Evolutionary conservation across 192 early-diverging fungal genomes (phyloP).

Genomic region (Backusella australiensis): DNA sequence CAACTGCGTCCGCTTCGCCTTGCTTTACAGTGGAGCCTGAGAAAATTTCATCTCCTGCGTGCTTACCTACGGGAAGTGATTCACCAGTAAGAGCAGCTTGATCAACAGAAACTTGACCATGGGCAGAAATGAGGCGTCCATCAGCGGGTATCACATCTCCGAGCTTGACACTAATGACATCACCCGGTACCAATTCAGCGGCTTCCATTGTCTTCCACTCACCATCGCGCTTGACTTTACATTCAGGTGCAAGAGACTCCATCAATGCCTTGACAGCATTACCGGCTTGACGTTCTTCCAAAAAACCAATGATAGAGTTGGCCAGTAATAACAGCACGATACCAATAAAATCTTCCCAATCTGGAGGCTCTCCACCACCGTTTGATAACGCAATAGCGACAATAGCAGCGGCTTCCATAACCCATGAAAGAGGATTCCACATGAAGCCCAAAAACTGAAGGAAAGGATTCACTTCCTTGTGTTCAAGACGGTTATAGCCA

Average conservation of each 20-base stretch:
- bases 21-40: conserved; percentile 81
- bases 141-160: conserved; percentile 92
- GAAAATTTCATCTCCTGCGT: conserved; percentile 69
- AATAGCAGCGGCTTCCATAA: conserved; percentile 87
- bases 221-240: conserved; percentile 85
- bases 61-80: conserved; percentile 68
- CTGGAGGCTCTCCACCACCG: conserved; percentile 62
- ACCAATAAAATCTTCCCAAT: conserved; percentile 88
- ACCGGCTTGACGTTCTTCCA: conserved; percentile 89
- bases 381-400: conserved; percentile 77
- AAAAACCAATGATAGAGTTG: conserved; percentile 86
- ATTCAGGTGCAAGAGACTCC: conserved; percentile 87
- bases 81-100: conserved; percentile 76
- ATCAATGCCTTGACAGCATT: conserved; percentile 92
- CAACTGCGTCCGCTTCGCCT: conserved; percentile 74
- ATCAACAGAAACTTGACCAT: conserved; percentile 61
- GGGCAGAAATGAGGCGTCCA: conserved; percentile 65
- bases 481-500: conserved; percentile 66
- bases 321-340: conserved; percentile 76
- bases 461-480: conserved; percentile 79
- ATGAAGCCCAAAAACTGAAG: conserved; percentile 86
- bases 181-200: conserved; percentile 80
- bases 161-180: conserved; percentile 81
- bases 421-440: conserved; percentile 80
- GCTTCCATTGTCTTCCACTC: conserved; percentile 77